Base-by-base conservation (phyloP, 2,329 filamentous ascomycete genomes). In the Fusarium sp. region DNA sequence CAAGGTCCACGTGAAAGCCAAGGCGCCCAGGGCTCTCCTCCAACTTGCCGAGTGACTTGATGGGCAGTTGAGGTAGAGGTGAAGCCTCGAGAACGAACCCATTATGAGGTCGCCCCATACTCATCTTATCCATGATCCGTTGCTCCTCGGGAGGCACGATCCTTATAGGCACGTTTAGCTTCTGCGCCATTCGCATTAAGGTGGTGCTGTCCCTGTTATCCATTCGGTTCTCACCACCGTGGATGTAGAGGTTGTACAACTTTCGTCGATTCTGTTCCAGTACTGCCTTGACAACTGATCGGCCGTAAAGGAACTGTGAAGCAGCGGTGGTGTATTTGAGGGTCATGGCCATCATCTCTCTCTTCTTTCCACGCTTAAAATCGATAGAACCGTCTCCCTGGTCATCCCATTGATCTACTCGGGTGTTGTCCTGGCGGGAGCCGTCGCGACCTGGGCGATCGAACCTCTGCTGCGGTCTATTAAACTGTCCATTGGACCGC, bases 271-370 rank as follows among this genome's bases (percentile, higher is more conserved):
- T 84, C 46, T 81, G 77, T 69, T 86, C 89, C 21, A 99, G 82
- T 0, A 94, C 94, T 21, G 94, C 92, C 66, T 92, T 86, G 23
- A 98, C 93, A 3, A 93, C 89, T 4, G 92, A 92, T 43, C 87
- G 88, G 8, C 96, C 96, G 76, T 97, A 98, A 4, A 99, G 84
- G 73, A 98, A 98, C 66, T 97, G 92, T 0, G 94, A 97, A 8
- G 93, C 93, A 0, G 95, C 92, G 1, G 93, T 97, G 0, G 93
- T 93, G 76, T 95, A 89, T 47, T 80, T 78, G 63, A 82, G 68
- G 2, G 75, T 79, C 74, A 81, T 77, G 12, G 77, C 71, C 76
- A 80, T 80, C 76, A 79, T 76, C 31, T 70, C 74, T 29, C 74
- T 76, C 47, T 69, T 77, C 29, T 69, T 72, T 38, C 68, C 73